These are phyloP conservation scores for Nigrograna mackinnonii DNA, from an alignment of 2,329 filamentous ascomycete species.

Conservation along the genomic window DNA sequence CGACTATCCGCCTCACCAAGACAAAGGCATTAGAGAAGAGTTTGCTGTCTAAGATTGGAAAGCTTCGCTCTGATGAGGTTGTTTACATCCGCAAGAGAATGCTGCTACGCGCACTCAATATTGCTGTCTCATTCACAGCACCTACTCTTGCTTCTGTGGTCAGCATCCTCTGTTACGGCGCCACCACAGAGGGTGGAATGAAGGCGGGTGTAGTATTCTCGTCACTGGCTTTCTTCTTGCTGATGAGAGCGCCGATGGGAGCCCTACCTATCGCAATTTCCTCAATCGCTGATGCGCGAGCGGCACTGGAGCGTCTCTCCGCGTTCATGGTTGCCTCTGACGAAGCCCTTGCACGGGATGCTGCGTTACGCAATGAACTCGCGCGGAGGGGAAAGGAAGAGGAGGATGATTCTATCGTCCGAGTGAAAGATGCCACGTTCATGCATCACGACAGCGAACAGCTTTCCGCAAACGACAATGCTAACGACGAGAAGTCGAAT, in stretches of 20 bases:
- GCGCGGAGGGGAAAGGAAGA: too few relatives aligned
- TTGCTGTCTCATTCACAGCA: background rate
- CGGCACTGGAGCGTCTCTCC: conserved; percentile 84
- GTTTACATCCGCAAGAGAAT: background rate
- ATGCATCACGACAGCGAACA: too few relatives aligned
- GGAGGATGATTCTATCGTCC: too few relatives aligned
- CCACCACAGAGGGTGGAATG: background rate
- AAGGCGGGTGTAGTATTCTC: background rate
- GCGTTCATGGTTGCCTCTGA: too few relatives aligned
- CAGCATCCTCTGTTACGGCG: background rate
- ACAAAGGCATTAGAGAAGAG: background rate
- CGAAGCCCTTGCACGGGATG: too few relatives aligned
- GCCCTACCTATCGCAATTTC: conserved; percentile 98
- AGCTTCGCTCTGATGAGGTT: background rate
- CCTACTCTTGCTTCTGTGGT: background rate
- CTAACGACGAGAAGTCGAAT: too few relatives aligned
- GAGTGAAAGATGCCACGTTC: too few relatives aligned
- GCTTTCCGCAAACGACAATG: too few relatives aligned
- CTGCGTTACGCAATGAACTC: too few relatives aligned
- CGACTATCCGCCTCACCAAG: background rate
- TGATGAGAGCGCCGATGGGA: conserved; percentile 73
- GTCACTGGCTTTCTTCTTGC: background rate
- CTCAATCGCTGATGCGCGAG: conserved; percentile 91
- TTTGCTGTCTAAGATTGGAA: background rate
- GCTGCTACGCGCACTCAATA: background rate